Evolutionary conservation across 352 stramenopile species (phyloP).

Genomic region (Pythium aquatile): DNA sequence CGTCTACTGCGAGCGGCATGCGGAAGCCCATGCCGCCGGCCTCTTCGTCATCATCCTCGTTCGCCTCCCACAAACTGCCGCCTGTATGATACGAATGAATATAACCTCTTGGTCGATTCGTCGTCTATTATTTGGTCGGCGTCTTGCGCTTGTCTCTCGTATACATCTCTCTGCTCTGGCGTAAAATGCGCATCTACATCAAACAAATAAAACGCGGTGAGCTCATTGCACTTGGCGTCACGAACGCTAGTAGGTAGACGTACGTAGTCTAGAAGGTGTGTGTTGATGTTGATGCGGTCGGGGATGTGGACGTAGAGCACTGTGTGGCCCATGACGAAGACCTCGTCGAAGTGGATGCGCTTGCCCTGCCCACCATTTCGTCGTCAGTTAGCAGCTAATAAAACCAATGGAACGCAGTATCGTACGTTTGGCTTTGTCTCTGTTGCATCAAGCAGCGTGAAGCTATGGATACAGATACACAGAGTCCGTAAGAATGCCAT

Average conservation of each 20-base stretch:
- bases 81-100: constrained; percentile 56
- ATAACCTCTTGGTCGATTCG: neutral
- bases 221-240: neutral
- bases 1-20: constrained; percentile 3
- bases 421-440: constrained; percentile 74
- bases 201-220: neutral
- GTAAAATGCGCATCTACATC: constrained; percentile 67
- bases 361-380: constrained; percentile 38
- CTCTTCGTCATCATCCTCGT: constrained; percentile 14
- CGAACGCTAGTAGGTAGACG: constrained; percentile 13
- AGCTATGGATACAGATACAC: constrained; percentile 28
- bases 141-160: constrained; percentile 62
- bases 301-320: constrained; percentile 87
- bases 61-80: constrained; percentile 51
- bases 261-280: constrained; percentile 81
- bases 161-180: constrained; percentile 83
- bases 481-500: neutral
- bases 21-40: constrained; percentile 36
- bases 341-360: constrained; percentile 65
- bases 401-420: neutral
- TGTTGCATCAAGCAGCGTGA: constrained; percentile 69
- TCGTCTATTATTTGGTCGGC: constrained; percentile 9
- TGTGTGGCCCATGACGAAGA: constrained; percentile 87
- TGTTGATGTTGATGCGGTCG: constrained; percentile 79
- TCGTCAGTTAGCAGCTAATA: neutral